Evolutionary conservation across 2,329 filamentous ascomycete genomes (phyloP), one percentile per base, ranked within the genome.

Genomic region (Ophiostoma sp.): DNA sequence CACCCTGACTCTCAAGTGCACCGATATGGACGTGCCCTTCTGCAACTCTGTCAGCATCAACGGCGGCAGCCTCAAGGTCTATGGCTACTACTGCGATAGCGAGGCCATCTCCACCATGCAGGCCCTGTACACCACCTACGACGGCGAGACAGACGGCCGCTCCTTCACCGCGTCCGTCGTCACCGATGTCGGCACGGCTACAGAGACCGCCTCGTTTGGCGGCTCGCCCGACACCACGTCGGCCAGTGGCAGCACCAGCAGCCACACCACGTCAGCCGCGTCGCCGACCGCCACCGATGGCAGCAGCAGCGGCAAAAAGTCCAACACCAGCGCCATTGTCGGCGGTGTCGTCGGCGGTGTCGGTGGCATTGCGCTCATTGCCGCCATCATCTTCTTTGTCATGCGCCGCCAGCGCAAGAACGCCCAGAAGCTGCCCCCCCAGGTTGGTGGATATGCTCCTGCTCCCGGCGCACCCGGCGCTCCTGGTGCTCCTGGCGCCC

Each of bases 311-410:
- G 57, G 65, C 39, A 69, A 69, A 23, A 70, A 68, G 62, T 54
- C 64, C 65, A 73, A 72, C 67, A 69, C 74, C 7, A 78, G 76
- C 39, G 72, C 78, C 67, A 79, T 79, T 60, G 76, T 76, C 1
- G 78, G 78, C 60, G 78, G 77, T 52, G 76, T 76, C 11, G 77
- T 79, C 4, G 78, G 78, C 70, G 78, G 78, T 33, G 73, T 78
- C 0, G 78, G 70, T 31, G 78, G 72, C 13, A 60, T 80, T 23
- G 77, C 73, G 27, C 23, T 73, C 7, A 41, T 73, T 17, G 71
- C 15, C n/a, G 62, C 76, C 27, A 75, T 70, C 62, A 72, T 76
- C 69, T 75, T 77, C 70, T 73, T 77, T 64, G 52, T 80, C 27
- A 69, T 77, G 66, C 77, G 76, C 33, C 35, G 33, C 67, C 31